Evolutionary conservation across 331 rosid species (phyloP).

Genomic region (Quercus lobata): DNA sequence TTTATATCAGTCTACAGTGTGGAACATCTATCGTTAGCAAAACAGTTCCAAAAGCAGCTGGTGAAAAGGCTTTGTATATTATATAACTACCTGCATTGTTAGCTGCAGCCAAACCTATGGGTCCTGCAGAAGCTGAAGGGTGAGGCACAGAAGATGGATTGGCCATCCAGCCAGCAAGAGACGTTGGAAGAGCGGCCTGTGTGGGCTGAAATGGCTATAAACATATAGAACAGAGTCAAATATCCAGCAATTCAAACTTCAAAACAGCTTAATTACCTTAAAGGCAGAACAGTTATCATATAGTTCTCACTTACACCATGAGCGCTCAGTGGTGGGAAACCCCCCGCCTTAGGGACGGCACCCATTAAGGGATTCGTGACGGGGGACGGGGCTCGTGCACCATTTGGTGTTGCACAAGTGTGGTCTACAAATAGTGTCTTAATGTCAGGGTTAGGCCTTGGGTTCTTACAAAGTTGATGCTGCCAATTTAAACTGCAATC

Average conservation of each 20-base stretch:
- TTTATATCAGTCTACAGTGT: background rate
- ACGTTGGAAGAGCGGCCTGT: constrained; percentile 75
- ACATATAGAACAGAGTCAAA: constrained; percentile 28
- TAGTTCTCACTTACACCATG: constrained; percentile 75
- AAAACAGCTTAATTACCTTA: background rate
- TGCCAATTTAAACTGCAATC: constrained; percentile 96
- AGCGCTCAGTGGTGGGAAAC: constrained; percentile 84
- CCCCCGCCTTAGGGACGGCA: constrained; percentile 83
- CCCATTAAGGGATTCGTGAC: constrained; percentile 96
- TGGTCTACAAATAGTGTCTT: constrained; percentile 98
- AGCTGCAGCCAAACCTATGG: constrained; percentile 69
- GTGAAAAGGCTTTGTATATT: background rate
- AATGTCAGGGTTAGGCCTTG: constrained; percentile 97
- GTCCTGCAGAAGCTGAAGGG: constrained; percentile 91
- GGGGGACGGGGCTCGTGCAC: constrained; percentile 98
- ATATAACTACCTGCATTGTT: constrained; percentile 67
- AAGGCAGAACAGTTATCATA: background rate
- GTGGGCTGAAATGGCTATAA: constrained; percentile 93
- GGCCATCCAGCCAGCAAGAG: constrained; percentile 99
- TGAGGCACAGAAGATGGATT: constrained; percentile 87
- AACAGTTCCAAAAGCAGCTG: background rate
- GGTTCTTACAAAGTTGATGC: constrained; percentile 99
- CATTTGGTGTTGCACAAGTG: constrained; percentile 96
- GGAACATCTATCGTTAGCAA: background rate
- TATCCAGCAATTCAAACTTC: constrained; percentile 3